Evolutionary conservation across 2,329 filamentous ascomycete genomes (phyloP), one percentile per base, ranked within the genome.

Genomic region (Colletotrichum chrysophilum): DNA sequence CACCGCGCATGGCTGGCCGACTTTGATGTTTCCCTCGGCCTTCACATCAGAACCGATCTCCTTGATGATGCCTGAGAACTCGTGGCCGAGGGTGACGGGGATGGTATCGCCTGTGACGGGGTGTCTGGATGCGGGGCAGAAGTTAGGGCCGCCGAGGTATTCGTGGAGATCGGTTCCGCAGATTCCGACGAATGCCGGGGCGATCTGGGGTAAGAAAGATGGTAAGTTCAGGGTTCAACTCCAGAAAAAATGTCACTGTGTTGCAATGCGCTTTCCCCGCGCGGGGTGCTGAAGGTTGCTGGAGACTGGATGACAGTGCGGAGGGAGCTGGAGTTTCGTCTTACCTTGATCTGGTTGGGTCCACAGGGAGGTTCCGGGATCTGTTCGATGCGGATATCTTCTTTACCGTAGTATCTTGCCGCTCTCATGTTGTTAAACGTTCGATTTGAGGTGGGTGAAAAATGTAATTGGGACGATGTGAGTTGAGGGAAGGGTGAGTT

Each of bases 41-140:
- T 38, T 38, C 18, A 75, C 69, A 1, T 58, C 28, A 13, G 73
- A 64, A 30, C 73, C 73, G 18, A 93, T 83, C 78, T 92, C 89
- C n/a, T 87, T 86, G 48, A 94, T 83, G 3, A 87, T 87, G 21
- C 91, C 92, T 14, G 88, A 90, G 82, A 93, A 91, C 80, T 93
- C 92, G 80, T 93, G 92, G 56, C 92, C 92, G 34, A 93, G 84
- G 2, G 87, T 91, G 28, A 93, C 86, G 9, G 91, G 92, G 38
- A 91, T 86, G 5, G 83, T 85, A 66, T 89, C 89, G 56, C 88
- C 85, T 1, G 91, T 93, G 13, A 92, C 80, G 3, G 88, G 88
- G 78, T 93, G 91, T 1, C 90, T 89, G 28, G 75, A 77, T 30
- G 77, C 78, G 30, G 81, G 82, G 65, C 82, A 79, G 43, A 83